A percentile compares a stretch with the other conserved stretches of the same genome.
These are phyloP conservation scores for Penicillium lagena DNA, from an alignment of 495 filamentous ascomycete genomes.

Conservation along the genomic window DNA sequence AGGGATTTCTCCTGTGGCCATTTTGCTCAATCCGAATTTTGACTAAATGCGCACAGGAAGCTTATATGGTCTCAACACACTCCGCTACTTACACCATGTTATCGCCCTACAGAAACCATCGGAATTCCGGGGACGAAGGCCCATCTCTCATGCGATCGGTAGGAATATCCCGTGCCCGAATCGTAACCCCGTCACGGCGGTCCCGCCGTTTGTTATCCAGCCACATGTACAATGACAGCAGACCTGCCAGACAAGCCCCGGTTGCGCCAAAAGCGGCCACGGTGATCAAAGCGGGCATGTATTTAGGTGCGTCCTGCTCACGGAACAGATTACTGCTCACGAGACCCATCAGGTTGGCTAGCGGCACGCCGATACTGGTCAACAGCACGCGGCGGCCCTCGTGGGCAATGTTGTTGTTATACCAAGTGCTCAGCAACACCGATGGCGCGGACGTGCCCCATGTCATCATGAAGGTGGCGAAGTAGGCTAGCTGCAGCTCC, in stretches of 20 bases:
- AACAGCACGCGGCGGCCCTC: slow-evolving; percentile 65
- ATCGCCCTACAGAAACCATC: slow-evolving; percentile 56
- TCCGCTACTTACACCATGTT: not conserved
- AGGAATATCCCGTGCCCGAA: slow-evolving; percentile 59
- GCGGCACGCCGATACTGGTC: slow-evolving; percentile 66
- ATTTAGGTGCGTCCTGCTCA: slow-evolving; percentile 63
- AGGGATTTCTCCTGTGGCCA: too few relatives aligned
- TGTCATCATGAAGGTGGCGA: slow-evolving; percentile 77
- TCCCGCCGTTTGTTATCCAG: slow-evolving; percentile 63
- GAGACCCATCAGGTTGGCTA: slow-evolving; percentile 78
- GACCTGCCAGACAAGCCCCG: slow-evolving; percentile 50
- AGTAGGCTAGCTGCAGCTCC: slow-evolving; percentile 62
- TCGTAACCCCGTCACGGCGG: slow-evolving; percentile 49
- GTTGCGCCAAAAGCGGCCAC: slow-evolving; percentile 66
- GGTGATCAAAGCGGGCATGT: slow-evolving; percentile 66
- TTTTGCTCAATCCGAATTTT: too few relatives aligned
- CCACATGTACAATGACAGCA: slow-evolving; percentile 62
- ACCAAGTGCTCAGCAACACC: slow-evolving; percentile 53
- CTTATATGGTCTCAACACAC: too few relatives aligned
- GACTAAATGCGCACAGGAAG: too few relatives aligned
- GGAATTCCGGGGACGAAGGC: slow-evolving; percentile 55
- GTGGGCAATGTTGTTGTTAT: slow-evolving; percentile 76
- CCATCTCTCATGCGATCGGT: slow-evolving; percentile 65
- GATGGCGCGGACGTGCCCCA: slow-evolving; percentile 57
- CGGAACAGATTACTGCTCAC: slow-evolving; percentile 71